phyloP scores from a whole-genome alignment of 768 basidiomycete genomes.

The Russula sp. region DNA sequence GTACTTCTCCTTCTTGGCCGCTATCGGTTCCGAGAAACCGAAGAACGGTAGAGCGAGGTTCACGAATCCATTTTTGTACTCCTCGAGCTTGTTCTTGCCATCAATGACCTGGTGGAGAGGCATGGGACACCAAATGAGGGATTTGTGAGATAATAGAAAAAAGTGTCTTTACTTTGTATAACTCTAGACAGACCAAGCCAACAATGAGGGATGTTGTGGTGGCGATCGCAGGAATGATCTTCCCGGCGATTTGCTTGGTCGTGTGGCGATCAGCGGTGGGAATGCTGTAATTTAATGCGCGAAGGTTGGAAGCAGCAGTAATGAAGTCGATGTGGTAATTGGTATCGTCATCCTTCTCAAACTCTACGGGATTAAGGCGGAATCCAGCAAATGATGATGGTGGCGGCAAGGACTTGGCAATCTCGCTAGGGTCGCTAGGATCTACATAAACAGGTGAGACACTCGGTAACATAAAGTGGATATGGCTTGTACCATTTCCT shows the following conservation, averaged over 20 bases:
- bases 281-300: slow-evolving; percentile 93
- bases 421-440: slow-evolving; percentile 38
- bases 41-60: slow-evolving; percentile 98
- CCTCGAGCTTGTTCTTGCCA: slow-evolving; percentile 85
- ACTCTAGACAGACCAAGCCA: slow-evolving; percentile 91
- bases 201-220: slow-evolving; percentile 94
- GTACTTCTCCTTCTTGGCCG: slow-evolving; percentile 84
- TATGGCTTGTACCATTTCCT: slow-evolving; percentile 29
- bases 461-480: neutral
- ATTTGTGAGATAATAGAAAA: neutral
- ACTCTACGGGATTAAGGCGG: slow-evolving; percentile 89
- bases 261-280: slow-evolving; percentile 78
- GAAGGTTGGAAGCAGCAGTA: slow-evolving; percentile 93
- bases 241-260: slow-evolving; percentile 97
- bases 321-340: slow-evolving; percentile 99
- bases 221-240: slow-evolving; percentile 99
- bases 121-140: neutral
- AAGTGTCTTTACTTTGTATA: slow-evolving; percentile 71
- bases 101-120: slow-evolving; percentile 69
- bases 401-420: slow-evolving; percentile 67
- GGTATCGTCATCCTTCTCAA: slow-evolving; percentile 98
- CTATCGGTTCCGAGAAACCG: slow-evolving; percentile 96
- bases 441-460: slow-evolving; percentile 8
- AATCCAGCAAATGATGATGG: slow-evolving; percentile 95
- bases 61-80: slow-evolving; percentile 98